Conservation (phyloP, 1,139 yeast genomes). For the Candida glucosophila region DNA sequence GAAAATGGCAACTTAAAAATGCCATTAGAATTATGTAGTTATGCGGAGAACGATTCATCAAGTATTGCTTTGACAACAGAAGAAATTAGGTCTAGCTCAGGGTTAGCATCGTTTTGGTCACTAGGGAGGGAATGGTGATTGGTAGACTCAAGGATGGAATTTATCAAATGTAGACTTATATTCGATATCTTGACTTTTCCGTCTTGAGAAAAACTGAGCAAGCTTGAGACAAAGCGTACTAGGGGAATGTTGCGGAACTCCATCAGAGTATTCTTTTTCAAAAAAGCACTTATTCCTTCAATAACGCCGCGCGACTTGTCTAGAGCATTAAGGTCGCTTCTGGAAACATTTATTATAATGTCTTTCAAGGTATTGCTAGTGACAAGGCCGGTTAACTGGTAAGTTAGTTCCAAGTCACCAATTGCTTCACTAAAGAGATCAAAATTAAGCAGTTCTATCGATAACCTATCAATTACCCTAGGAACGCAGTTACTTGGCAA, state of each 20-base stretch:
- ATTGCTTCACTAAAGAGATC: slow-evolving; percentile 2
- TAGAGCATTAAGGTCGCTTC: slow-evolving; percentile 11
- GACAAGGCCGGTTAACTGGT: slow-evolving; percentile 3
- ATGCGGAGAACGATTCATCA: too few relatives aligned
- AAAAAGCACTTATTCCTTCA: slow-evolving; percentile 8
- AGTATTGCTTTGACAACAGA: too few relatives aligned
- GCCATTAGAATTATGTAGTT: too few relatives aligned
- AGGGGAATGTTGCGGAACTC: slow-evolving; percentile 14
- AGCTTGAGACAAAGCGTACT: slow-evolving; percentile 12
- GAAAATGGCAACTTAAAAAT: too few relatives aligned
- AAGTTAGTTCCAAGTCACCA: slow-evolving; percentile 13
- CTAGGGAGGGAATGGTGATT: too few relatives aligned
- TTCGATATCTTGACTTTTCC: slow-evolving; percentile 13
- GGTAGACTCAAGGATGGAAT: too few relatives aligned
- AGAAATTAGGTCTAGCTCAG: too few relatives aligned
- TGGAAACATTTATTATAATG: slow-evolving; percentile 16
- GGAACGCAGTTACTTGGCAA: slow-evolving; percentile 7
- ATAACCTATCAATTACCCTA: slow-evolving; percentile 7
- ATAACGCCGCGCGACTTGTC: slow-evolving; percentile 4
- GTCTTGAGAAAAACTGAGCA: slow-evolving; percentile 14
- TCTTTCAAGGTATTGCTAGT: slow-evolving; percentile 10
- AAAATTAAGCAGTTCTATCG: slow-evolving; percentile 1
- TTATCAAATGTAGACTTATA: slow-evolving; percentile 7
- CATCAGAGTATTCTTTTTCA: slow-evolving; percentile 12
- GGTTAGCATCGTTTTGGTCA: too few relatives aligned